These are phyloP conservation scores for Quercus gilva DNA, from an alignment of 306 rosid genomes.

Conservation along the genomic window DNA sequence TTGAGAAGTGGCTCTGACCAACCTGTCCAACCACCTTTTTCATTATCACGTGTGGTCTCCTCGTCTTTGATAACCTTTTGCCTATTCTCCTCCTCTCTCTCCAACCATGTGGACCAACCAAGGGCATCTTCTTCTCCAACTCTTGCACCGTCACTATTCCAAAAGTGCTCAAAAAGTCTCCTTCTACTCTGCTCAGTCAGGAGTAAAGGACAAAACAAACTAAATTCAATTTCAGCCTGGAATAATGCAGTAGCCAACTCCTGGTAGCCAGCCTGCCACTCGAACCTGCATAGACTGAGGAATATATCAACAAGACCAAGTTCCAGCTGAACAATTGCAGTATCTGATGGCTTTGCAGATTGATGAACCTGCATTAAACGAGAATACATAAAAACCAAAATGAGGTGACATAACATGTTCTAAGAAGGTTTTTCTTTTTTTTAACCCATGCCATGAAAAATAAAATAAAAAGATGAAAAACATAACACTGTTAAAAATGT, in stretches of 20 bases:
- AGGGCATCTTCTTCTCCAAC: conserved; percentile 90
- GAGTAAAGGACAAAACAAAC: conserved; percentile 84
- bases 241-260: conserved; percentile 87
- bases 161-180: conserved; percentile 84
- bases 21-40: conserved; percentile 96
- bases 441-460: not conserved
- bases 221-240: conserved; percentile 96
- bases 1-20: conserved; percentile 78
- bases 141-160: conserved; percentile 77
- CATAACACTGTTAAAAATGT: conserved; percentile 4
- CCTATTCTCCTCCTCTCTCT: conserved; percentile 89
- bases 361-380: conserved; percentile 49
- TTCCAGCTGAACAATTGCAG: conserved; percentile 65
- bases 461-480: not conserved
- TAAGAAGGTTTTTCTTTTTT: no score
- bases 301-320: conserved; percentile 91
- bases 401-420: not conserved
- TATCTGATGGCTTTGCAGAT: conserved; percentile 45
- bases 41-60: conserved; percentile 48
- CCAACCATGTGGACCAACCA: conserved; percentile 97
- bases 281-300: conserved; percentile 82
- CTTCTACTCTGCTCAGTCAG: conserved; percentile 77
- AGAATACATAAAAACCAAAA: not conserved
- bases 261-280: conserved; percentile 93
- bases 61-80: conserved; percentile 52